These are phyloP conservation scores for Ciborinia camelliae DNA, from an alignment of 2,329 filamentous ascomycete species.

Conservation along the genomic window DNA sequence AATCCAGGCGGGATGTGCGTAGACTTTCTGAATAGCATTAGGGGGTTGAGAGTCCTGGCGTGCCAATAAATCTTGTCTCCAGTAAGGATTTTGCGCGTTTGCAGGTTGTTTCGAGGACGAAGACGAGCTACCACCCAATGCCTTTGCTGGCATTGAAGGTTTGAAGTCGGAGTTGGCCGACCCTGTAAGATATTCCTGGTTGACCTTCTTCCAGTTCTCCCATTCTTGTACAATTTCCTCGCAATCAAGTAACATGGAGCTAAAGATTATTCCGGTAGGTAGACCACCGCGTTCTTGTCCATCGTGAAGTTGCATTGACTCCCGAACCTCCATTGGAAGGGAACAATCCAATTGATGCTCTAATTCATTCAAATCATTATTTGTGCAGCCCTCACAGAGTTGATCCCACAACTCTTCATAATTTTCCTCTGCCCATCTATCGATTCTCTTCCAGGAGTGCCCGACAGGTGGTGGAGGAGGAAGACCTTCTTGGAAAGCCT, in stretches of 20 bases:
- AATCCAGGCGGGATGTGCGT: constrained; percentile 93
- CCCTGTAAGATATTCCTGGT: constrained; percentile 71
- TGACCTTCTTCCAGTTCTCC: constrained; percentile 93
- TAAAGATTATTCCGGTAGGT: constrained; percentile 89
- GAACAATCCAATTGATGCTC: constrained; percentile 95
- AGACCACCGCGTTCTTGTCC: constrained; percentile 93
- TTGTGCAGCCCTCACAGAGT: constrained; percentile 84
- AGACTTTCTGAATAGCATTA: constrained; percentile 84
- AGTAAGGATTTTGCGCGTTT: constrained; percentile 56
- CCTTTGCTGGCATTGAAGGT: constrained; percentile 66
- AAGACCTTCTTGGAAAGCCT: constrained; percentile 86
- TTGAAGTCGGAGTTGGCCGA: constrained; percentile 52
- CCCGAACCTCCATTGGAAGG: constrained; percentile 86
- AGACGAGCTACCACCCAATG: constrained; percentile 61
- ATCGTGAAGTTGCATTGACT: constrained; percentile 87
- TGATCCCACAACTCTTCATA: constrained; percentile 95
- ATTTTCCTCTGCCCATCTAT: constrained; percentile 89
- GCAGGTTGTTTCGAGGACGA: constrained; percentile 65
- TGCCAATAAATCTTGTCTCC: constrained; percentile 80
- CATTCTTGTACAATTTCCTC: constrained; percentile 98
- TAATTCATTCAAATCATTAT: constrained; percentile 93
- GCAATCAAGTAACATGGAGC: constrained; percentile 93
- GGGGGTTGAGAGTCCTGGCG: constrained; percentile 86
- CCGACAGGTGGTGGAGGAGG: constrained; percentile 82
- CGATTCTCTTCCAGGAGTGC: constrained; percentile 93